Evolutionary conservation across 139 green algal genomes (phyloP).

Genomic region (Zygnema cylindricum): DNA sequence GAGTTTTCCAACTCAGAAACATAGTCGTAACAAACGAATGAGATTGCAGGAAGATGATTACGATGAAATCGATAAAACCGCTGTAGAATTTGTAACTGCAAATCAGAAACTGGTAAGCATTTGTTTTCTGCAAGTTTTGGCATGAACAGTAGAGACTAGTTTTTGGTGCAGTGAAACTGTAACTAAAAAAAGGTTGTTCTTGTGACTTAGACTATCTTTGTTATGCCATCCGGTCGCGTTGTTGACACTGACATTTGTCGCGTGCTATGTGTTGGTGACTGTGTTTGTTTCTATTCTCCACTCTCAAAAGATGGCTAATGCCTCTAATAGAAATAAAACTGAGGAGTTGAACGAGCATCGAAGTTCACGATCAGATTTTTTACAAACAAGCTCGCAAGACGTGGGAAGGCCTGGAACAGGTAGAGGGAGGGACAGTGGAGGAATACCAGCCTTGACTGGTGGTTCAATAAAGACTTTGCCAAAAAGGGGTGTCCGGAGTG

Average conservation of each 20-base stretch:
- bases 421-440: neutral
- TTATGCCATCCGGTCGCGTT: neutral
- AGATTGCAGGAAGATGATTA: neutral
- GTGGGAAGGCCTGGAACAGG: neutral
- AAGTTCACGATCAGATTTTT: neutral
- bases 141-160: neutral
- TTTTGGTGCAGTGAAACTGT: neutral
- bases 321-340: neutral
- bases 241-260: neutral
- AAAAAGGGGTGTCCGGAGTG: neutral
- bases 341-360: neutral
- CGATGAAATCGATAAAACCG: neutral
- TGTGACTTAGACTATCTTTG: neutral
- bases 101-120: neutral
- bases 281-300: neutral
- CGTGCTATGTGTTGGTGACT: neutral
- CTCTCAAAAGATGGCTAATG: neutral
- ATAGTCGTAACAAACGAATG: neutral
- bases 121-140: neutral
- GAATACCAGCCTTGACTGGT: neutral
- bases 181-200: neutral
- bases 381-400: neutral
- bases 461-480: neutral
- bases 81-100: neutral
- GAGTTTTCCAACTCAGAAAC: neutral